phyloP scores from a whole-genome alignment of 2,329 filamentous ascomycete genomes.

The Nemania bipapillata region DNA sequence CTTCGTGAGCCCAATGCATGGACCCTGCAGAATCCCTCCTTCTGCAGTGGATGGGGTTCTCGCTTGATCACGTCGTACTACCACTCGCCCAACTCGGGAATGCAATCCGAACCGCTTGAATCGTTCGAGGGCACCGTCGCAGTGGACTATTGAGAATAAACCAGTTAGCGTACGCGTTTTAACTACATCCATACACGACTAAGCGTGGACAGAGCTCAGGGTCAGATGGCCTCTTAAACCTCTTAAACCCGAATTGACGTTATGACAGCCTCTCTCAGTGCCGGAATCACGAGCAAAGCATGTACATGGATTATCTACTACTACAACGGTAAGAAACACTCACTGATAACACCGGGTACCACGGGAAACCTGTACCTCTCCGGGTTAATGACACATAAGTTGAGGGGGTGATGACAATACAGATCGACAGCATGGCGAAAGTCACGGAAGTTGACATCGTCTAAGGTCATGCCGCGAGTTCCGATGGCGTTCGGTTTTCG shows the following conservation, averaged over 20 bases:
- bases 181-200: background rate
- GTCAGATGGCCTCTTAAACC: too few relatives aligned
- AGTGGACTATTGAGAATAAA: conserved; percentile 21
- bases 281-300: too few relatives aligned
- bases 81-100: conserved; percentile 3
- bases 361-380: conserved; percentile 11
- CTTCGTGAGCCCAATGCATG: conserved; percentile 6
- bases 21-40: background rate
- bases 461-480: conserved; percentile 21
- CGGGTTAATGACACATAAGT: conserved; percentile 22
- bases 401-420: conserved; percentile 26
- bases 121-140: conserved; percentile 22
- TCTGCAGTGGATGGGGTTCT: conserved; percentile 2
- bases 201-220: background rate
- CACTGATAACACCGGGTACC: conserved; percentile 23
- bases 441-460: conserved; percentile 33
- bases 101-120: conserved; percentile 5
- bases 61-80: background rate
- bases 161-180: background rate
- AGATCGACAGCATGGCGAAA: conserved; percentile 33
- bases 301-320: background rate
- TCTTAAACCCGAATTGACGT: too few relatives aligned
- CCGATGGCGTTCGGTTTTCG: conserved; percentile 1
- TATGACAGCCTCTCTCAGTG: too few relatives aligned
- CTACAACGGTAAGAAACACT: background rate